phyloP scores from a whole-genome alignment of 768 basidiomycete genomes.

The Mycena maculata region DNA sequence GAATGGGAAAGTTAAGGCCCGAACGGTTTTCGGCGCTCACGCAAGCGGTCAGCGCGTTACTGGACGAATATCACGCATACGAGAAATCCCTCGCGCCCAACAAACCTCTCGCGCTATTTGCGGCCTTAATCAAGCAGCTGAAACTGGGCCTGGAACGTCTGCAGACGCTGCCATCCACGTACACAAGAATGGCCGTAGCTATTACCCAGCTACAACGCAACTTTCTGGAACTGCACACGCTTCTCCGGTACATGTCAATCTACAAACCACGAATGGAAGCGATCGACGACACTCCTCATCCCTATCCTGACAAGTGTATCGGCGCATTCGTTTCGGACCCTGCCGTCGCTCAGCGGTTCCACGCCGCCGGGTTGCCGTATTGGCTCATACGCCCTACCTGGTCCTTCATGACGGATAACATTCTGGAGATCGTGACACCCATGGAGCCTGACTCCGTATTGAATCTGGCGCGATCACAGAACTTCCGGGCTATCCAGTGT shows the following conservation, averaged over 20 bases:
- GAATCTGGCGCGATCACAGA: neutral
- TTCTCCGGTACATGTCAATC: constrained; percentile 24
- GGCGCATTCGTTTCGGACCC: constrained; percentile 30
- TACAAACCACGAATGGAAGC: constrained; percentile 27
- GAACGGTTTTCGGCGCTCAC: neutral
- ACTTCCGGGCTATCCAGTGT: neutral
- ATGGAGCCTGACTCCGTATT: neutral
- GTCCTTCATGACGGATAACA: neutral
- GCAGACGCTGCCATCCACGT: neutral
- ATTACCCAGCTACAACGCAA: constrained; percentile 31
- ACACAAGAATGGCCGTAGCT: neutral
- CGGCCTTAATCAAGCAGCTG: neutral
- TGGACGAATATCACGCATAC: neutral
- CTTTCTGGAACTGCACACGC: constrained; percentile 24
- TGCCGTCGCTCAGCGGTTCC: constrained; percentile 21
- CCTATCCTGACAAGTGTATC: neutral
- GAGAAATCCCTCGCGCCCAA: too few relatives aligned
- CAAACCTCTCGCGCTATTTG: neutral
- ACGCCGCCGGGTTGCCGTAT: constrained; percentile 32
- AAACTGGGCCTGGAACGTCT: neutral
- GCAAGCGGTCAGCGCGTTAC: neutral
- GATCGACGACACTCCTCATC: too few relatives aligned
- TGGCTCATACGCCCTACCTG: constrained; percentile 33
- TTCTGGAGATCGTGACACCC: neutral
- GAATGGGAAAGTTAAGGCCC: neutral